A percentile compares a stretch with the other conserved stretches of the same genome.
These are phyloP conservation scores for Exophiala spinifera DNA, from an alignment of 2,329 filamentous ascomycete species.

Conservation along the genomic window DNA sequence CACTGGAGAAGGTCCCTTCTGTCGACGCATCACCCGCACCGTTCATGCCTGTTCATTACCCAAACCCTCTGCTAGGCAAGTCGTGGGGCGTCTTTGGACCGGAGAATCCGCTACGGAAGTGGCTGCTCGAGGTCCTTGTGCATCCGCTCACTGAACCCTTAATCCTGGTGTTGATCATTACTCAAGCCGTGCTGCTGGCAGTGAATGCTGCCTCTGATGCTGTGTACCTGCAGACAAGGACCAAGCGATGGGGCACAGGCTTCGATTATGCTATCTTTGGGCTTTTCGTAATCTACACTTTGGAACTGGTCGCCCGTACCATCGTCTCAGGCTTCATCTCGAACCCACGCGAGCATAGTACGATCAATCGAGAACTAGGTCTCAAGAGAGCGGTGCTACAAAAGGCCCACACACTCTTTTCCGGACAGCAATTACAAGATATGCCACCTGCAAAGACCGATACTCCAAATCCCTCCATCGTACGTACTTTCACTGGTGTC, in stretches of 20 bases:
- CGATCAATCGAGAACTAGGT: conserved; percentile 74
- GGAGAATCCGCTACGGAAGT: conserved; percentile 68
- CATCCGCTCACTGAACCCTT: conserved; percentile 82
- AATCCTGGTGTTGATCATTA: conserved; percentile 80
- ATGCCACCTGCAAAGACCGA: conserved; percentile 39
- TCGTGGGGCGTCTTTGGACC: conserved; percentile 81
- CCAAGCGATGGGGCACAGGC: conserved; percentile 61
- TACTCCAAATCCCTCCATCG: conserved; percentile 57
- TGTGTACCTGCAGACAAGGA: conserved; percentile 62
- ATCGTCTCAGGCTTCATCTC: conserved; percentile 91
- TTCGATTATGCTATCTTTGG: conserved; percentile 79
- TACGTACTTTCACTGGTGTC: conserved; percentile 72
- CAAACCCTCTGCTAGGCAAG: conserved; percentile 81
- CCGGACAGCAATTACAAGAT: conserved; percentile 65
- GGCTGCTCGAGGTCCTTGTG: conserved; percentile 78
- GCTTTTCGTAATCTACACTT: conserved; percentile 84
- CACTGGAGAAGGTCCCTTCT: conserved; percentile 40
- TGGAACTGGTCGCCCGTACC: conserved; percentile 77
- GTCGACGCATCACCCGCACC: conserved; percentile 15
- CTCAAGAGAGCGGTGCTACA: conserved; percentile 70
- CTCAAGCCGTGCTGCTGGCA: conserved; percentile 84
- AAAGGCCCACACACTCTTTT: conserved; percentile 75
- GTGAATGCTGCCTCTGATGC: conserved; percentile 69
- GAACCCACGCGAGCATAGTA: conserved; percentile 89
- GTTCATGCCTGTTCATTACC: conserved; percentile 14